A percentile compares a stretch with the other conserved stretches of the same genome.
These are phyloP conservation scores for Colletotrichum cereale DNA, from an alignment of 2,329 filamentous ascomycete genomes.

Conservation along the genomic window DNA sequence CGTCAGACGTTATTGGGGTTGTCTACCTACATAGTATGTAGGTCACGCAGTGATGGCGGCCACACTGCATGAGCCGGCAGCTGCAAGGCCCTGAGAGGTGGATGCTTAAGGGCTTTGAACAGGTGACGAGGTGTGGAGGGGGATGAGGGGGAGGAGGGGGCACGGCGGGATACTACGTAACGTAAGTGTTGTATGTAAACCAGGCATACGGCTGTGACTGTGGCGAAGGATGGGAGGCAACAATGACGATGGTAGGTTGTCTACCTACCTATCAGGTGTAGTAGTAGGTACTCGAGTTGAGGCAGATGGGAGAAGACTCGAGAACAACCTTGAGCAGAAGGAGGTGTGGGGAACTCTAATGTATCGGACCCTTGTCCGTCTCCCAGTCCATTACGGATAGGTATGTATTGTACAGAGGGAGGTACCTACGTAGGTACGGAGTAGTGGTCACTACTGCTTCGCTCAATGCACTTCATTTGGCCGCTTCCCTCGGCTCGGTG, in stretches of 20 bases:
- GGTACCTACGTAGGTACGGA: not conserved
- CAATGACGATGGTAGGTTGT: not conserved
- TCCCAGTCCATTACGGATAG: not conserved
- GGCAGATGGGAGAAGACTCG: not conserved
- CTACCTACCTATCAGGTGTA: too few relatives aligned
- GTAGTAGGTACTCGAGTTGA: not conserved
- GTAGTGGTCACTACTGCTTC: not conserved
- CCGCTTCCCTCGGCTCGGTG: not conserved
- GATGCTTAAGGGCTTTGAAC: not conserved
- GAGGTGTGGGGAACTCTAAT: not conserved
- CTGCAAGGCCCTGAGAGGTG: constrained; percentile 24
- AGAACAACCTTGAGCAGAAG: not conserved
- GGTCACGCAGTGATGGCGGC: constrained; percentile 14
- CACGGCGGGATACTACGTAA: not conserved
- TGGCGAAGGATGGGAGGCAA: not conserved
- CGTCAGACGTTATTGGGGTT: not conserved
- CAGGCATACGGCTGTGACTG: not conserved
- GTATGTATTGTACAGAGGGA: too few relatives aligned
- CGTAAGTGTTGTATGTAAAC: too few relatives aligned
- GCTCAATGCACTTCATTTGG: not conserved
- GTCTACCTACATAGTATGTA: not conserved
- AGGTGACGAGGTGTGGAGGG: constrained; percentile 2
- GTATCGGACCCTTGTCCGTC: not conserved
- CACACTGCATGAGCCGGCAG: constrained; percentile 18
- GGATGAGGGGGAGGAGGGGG: not conserved